phyloP scores from a whole-genome alignment of 2,329 filamentous ascomycete genomes.

The Aureobasidium subglaciale region DNA sequence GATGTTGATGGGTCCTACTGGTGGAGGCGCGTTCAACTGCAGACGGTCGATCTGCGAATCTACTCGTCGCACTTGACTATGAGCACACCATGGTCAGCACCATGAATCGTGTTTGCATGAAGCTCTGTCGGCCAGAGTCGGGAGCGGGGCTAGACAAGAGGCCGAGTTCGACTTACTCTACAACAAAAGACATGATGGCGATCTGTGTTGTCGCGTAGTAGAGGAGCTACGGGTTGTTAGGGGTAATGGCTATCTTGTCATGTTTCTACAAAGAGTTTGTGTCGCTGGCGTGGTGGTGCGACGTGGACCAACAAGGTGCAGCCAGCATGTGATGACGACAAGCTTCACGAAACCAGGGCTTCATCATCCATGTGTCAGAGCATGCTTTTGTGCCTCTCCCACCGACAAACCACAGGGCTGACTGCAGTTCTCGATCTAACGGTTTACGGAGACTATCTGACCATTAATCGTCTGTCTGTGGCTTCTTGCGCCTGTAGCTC shows the following conservation, averaged over 20 bases:
- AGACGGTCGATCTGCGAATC: slow-evolving; percentile 53
- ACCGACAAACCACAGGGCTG: neutral
- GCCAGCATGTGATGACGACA: slow-evolving; percentile 4
- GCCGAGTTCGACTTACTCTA: slow-evolving; percentile 20
- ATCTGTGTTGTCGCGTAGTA: neutral
- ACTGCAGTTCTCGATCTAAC: neutral
- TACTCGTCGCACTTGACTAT: slow-evolving; percentile 49
- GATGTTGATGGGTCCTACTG: slow-evolving; percentile 15
- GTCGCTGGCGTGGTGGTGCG: neutral
- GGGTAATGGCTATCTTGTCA: neutral
- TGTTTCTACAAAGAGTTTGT: neutral
- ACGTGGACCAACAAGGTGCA: slow-evolving; percentile 6
- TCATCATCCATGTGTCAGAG: slow-evolving; percentile 6
- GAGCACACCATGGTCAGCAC: neutral
- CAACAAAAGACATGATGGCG: slow-evolving; percentile 30
- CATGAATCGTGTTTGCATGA: neutral
- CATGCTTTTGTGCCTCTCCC: neutral
- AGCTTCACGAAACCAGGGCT: neutral
- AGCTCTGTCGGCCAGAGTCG: neutral
- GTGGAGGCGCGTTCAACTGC: slow-evolving; percentile 37
- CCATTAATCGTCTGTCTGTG: neutral
- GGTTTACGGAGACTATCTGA: neutral
- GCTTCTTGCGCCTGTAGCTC: neutral
- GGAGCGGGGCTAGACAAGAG: neutral
- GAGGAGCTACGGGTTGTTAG: neutral